These are phyloP conservation scores for Thozetella sp. DNA, from an alignment of 495 filamentous ascomycete species.

Conservation along the genomic window DNA sequence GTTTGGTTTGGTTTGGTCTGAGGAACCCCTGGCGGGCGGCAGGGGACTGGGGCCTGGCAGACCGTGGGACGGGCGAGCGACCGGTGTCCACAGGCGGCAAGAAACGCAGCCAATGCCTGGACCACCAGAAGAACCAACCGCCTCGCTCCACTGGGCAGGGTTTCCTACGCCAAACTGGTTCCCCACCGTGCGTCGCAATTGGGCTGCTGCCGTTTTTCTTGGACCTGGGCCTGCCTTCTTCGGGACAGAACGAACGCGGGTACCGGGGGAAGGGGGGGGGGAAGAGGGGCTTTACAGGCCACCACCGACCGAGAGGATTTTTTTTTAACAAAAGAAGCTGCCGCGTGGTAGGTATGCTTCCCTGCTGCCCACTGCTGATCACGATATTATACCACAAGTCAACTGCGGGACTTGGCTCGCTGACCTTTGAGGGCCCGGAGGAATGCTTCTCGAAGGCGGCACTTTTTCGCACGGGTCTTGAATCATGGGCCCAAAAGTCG, in stretches of 20 bases:
- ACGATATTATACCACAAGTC: no score
- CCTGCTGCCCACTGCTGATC: no score
- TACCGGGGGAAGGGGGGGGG: not conserved
- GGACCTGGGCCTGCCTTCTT: conserved; percentile 1
- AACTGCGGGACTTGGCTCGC: no score
- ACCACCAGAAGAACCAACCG: conserved; percentile 10
- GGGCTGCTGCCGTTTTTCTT: conserved; percentile 23
- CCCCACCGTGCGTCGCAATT: conserved; percentile 25
- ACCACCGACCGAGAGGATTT: no score
- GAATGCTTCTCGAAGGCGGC: not conserved
- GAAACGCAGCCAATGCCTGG: conserved; percentile 17
- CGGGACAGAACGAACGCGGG: no score
- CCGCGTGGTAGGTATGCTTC: no score
- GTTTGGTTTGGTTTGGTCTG: conserved; percentile 21
- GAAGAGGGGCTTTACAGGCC: no score
- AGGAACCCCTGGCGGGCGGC: conserved; percentile 19
- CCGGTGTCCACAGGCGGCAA: conserved; percentile 15
- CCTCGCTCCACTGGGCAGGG: conserved; percentile 16
- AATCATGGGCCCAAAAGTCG: not conserved
- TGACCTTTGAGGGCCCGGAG: no score
- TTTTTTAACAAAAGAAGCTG: no score
- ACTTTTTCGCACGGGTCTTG: not conserved
- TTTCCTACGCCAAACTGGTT: conserved; percentile 21
- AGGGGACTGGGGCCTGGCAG: not conserved
- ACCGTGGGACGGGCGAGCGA: not conserved